Conservation (phyloP, 305 asterid genomes). For the Fraxinus baroniana region DNA sequence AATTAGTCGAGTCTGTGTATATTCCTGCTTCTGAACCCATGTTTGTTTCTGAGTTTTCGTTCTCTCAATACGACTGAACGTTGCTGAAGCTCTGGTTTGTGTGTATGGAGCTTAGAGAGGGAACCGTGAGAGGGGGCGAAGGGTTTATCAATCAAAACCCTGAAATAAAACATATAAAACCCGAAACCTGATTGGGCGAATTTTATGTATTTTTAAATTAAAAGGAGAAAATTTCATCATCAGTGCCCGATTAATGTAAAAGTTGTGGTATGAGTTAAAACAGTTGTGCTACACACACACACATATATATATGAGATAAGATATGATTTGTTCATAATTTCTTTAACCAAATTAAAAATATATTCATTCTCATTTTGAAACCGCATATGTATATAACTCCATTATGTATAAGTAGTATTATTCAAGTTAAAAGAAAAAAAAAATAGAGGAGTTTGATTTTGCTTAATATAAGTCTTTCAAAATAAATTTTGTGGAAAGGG, state of each 20-base stretch:
- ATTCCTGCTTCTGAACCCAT: conserved; percentile 43
- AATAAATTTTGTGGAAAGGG: too few relatives aligned
- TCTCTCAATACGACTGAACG: neutral
- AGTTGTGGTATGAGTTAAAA: neutral
- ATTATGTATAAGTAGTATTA: too few relatives aligned
- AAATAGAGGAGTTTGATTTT: too few relatives aligned
- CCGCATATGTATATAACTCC: too few relatives aligned
- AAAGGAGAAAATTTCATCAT: neutral
- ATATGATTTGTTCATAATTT: too few relatives aligned
- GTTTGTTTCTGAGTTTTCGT: neutral
- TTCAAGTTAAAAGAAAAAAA: too few relatives aligned
- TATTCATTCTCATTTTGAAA: too few relatives aligned
- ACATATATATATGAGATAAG: too few relatives aligned
- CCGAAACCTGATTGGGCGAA: neutral
- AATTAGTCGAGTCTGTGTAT: conserved; percentile 43
- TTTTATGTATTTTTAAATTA: neutral
- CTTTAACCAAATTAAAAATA: too few relatives aligned
- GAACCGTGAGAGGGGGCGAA: neutral
- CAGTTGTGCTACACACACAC: too few relatives aligned
- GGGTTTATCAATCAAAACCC: neutral
- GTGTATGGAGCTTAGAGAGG: neutral
- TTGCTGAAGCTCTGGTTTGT: neutral
- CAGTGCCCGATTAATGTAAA: neutral
- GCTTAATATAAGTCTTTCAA: too few relatives aligned
- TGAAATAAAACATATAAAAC: neutral